Conservation (phyloP, 1,284 basidiomycete species). For the Ustilago curta region DNA sequence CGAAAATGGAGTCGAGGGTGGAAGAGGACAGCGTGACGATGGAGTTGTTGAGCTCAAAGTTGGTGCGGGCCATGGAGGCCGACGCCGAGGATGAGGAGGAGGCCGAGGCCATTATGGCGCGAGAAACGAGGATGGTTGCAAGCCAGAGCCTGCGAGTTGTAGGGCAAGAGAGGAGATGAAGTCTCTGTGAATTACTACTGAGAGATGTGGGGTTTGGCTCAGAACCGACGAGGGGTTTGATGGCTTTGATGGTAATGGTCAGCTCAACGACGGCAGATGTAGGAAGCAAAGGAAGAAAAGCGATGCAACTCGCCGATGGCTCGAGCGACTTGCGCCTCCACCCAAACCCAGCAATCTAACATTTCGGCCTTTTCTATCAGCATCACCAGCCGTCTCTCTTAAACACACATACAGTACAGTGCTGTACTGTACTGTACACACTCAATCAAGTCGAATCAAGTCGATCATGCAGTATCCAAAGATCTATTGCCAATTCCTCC, state of each 20-base stretch:
- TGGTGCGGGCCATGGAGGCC: constrained; percentile 76
- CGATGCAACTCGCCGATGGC: constrained; percentile 12
- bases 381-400: too few relatives aligned
- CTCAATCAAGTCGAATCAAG: too few relatives aligned
- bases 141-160: neutral
- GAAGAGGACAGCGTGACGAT: constrained; percentile 70
- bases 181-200: neutral
- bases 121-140: neutral
- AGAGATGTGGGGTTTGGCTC: too few relatives aligned
- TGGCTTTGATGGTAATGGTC: too few relatives aligned
- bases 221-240: too few relatives aligned
- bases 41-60: constrained; percentile 86
- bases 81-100: constrained; percentile 17
- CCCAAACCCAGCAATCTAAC: neutral
- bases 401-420: too few relatives aligned
- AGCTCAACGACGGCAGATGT: neutral
- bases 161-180: neutral
- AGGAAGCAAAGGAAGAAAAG: constrained; percentile 6
- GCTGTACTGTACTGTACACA: too few relatives aligned
- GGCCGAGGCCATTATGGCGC: constrained; percentile 12
- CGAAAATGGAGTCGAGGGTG: constrained; percentile 63
- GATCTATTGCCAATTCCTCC: too few relatives aligned
- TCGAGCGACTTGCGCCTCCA: constrained; percentile 18
- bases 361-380: neutral
- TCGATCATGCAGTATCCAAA: too few relatives aligned